Evolutionary conservation across 73 alveolate genomes (phyloP).

Genomic region (Tetrahymena thermophila): DNA sequence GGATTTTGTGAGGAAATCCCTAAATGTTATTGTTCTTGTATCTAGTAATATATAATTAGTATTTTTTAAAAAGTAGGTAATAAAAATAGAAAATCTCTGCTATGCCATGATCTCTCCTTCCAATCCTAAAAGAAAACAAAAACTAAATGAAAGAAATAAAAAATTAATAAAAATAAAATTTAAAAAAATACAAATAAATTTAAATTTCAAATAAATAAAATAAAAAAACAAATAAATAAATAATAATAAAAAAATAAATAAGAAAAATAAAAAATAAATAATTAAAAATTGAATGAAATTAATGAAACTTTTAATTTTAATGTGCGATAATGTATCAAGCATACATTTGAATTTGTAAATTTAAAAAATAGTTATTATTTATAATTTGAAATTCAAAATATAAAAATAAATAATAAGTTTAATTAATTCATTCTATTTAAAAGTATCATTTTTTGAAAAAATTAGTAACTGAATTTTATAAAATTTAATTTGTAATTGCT

Average conservation of each 20-base stretch:
- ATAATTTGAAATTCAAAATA: too few relatives aligned
- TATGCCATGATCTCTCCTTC: conserved; percentile 3
- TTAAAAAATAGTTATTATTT: too few relatives aligned
- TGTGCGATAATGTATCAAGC: too few relatives aligned
- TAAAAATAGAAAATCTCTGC: neutral
- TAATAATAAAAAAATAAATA: neutral
- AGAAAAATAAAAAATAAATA: neutral
- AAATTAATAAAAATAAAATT: neutral
- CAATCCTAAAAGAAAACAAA: neutral
- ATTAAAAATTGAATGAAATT: too few relatives aligned
- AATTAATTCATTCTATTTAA: too few relatives aligned
- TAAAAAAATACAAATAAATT: neutral
- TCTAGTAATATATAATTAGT: neutral
- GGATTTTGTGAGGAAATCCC: neutral
- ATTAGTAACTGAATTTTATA: too few relatives aligned
- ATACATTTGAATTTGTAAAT: too few relatives aligned
- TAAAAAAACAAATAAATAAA: neutral
- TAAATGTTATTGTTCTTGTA: neutral
- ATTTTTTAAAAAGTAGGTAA: neutral
- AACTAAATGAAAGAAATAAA: neutral
- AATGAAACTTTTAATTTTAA: too few relatives aligned
- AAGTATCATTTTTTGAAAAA: too few relatives aligned
- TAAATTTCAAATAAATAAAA: neutral
- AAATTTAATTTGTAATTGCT: too few relatives aligned
- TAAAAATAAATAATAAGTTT: too few relatives aligned